Percentiles rank a stretch among this genome's conserved stretches.
Evolutionary conservation across 129 eudicot species (phyloP).

Genomic region (Helianthus tuberosus): DNA sequence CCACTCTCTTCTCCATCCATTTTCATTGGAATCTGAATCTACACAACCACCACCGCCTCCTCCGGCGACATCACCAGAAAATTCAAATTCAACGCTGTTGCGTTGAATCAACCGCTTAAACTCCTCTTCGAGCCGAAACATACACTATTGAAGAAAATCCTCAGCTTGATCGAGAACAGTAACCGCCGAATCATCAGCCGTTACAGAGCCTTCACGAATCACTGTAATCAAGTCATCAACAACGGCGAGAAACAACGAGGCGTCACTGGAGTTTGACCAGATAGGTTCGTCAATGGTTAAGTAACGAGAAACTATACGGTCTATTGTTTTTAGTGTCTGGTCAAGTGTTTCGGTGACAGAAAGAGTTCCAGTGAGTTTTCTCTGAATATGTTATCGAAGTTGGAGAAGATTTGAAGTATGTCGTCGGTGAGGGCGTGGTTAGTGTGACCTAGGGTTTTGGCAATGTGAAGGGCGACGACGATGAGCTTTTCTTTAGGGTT

Average conservation of each 20-base stretch:
- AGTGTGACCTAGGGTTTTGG: conserved; percentile 78
- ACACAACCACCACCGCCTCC: too few relatives aligned
- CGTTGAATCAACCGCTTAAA: conserved; percentile 57
- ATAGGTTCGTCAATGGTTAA: conserved; percentile 57
- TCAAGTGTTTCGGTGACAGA: conserved; percentile 45
- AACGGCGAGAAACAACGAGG: conserved; percentile 59
- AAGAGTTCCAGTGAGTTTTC: conserved; percentile 56
- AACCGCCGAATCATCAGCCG: conserved; percentile 55
- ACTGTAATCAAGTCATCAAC: conserved; percentile 61
- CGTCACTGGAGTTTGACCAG: conserved; percentile 63
- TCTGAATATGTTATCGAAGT: conserved; percentile 71
- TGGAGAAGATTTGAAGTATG: conserved; percentile 87
- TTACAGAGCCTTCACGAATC: conserved; percentile 66
- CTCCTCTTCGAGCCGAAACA: conserved; percentile 83
- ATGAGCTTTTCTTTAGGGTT: conserved; percentile 91
- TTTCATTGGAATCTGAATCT: too few relatives aligned
- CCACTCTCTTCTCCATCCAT: too few relatives aligned
- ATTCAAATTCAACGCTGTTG: conserved; percentile 49
- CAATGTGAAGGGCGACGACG: conserved; percentile 93
- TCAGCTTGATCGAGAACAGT: conserved; percentile 71
- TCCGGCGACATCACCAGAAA: conserved; percentile 38
- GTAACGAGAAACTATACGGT: conserved; percentile 60
- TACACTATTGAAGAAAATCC: conserved; percentile 65
- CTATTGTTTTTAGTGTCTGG: conserved; percentile 47
- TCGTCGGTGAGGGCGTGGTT: conserved; percentile 79